These are phyloP conservation scores for Tricholoma matsutake DNA, from an alignment of 768 basidiomycete genomes.

Conservation along the genomic window DNA sequence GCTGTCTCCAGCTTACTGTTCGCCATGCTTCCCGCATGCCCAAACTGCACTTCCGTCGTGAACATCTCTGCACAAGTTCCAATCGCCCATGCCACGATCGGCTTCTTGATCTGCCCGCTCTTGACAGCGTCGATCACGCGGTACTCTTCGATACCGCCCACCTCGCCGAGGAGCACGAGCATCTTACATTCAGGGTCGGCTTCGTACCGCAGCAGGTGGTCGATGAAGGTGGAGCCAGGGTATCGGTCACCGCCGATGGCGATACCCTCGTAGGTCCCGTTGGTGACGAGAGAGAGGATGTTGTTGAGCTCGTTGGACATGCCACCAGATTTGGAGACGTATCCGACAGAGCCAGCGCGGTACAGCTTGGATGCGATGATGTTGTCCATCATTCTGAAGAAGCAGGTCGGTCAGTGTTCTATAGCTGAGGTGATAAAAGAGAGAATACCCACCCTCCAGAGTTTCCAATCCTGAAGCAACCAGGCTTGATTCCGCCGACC, in stretches of 20 bases:
- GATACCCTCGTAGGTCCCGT: slow-evolving; percentile 99
- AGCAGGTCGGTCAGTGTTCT: slow-evolving; percentile 6
- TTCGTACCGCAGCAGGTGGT: slow-evolving; percentile 97
- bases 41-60: slow-evolving; percentile 98
- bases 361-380: slow-evolving; percentile 98
- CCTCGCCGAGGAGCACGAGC: slow-evolving; percentile 97
- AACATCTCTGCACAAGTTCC: slow-evolving; percentile 99
- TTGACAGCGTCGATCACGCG: slow-evolving; percentile 98
- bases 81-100: slow-evolving; percentile 99
- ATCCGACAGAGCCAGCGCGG: slow-evolving; percentile 95
- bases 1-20: slow-evolving; percentile 98
- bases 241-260: slow-evolving; percentile 99
- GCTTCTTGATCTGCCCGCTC: slow-evolving; percentile 91
- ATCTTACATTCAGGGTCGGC: slow-evolving; percentile 97
- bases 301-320: slow-evolving; percentile 99
- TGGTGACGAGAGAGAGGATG: slow-evolving; percentile 93
- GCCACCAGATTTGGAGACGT: slow-evolving; percentile 99
- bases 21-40: slow-evolving; percentile 97
- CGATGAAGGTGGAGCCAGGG: slow-evolving; percentile 98
- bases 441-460: slow-evolving; percentile 75
- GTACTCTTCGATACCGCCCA: slow-evolving; percentile 99
- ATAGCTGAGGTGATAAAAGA: background rate
- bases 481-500: slow-evolving; percentile 99
- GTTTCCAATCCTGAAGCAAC: slow-evolving; percentile 99
- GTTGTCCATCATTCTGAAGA: slow-evolving; percentile 96